Evolutionary conservation across 306 rosid genomes (phyloP).

Genomic region (Crotalaria pallida): DNA sequence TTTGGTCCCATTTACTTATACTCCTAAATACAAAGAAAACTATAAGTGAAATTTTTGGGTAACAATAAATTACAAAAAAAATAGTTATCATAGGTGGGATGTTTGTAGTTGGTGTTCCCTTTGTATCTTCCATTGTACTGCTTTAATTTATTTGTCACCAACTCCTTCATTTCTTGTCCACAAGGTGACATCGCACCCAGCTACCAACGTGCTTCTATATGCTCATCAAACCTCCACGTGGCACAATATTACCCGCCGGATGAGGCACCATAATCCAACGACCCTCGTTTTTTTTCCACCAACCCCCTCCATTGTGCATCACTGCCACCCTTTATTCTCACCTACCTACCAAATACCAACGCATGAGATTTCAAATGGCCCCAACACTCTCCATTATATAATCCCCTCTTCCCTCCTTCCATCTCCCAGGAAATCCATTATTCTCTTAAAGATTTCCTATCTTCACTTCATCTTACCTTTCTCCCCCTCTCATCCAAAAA

Average conservation of each 20-base stretch:
- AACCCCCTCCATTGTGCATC: slow-evolving; percentile 41
- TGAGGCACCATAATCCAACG: slow-evolving; percentile 14
- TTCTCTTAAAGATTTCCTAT: slow-evolving; percentile 4
- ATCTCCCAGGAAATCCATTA: slow-evolving; percentile 19
- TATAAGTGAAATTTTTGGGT: not conserved
- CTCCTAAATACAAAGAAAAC: no score
- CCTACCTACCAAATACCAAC: slow-evolving; percentile 52
- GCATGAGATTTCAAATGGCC: not conserved
- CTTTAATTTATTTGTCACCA: not conserved
- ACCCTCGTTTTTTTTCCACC: slow-evolving; percentile 30
- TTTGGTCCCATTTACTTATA: no score
- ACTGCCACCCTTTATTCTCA: slow-evolving; percentile 45
- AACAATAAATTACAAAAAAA: no score
- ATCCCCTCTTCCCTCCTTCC: not conserved
- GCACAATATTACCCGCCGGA: slow-evolving; percentile 11
- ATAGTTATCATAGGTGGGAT: not conserved
- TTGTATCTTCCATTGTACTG: not conserved
- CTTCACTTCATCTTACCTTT: not conserved
- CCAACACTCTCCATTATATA: slow-evolving; percentile 18
- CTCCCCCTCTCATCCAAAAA: not conserved
- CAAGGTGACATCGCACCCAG: slow-evolving; percentile 20
- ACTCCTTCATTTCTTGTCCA: not conserved
- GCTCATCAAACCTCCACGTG: slow-evolving; percentile 17
- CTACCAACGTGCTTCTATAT: not conserved
- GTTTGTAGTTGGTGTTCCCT: not conserved